Evolutionary conservation across 306 rosid genomes (phyloP).

Genomic region (Acacia melanoxylon): DNA sequence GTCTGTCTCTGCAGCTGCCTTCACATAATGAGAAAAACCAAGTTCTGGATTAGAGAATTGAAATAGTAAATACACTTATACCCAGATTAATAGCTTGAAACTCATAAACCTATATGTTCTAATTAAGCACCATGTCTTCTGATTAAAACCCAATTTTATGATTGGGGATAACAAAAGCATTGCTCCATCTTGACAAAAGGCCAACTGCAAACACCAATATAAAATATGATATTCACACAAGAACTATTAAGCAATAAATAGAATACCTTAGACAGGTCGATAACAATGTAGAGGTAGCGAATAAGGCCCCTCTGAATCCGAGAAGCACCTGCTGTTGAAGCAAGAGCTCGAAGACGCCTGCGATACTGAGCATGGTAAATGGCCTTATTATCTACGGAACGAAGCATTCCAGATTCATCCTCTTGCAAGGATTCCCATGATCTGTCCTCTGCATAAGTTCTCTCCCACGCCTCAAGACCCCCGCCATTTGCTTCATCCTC

Average conservation of each 20-base stretch:
- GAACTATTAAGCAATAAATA: constrained; percentile 20
- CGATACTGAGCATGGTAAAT: constrained; percentile 87
- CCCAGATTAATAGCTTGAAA: not conserved
- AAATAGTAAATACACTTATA: constrained; percentile 5
- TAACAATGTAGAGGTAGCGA: constrained; percentile 71
- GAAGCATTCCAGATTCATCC: constrained; percentile 93
- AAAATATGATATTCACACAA: not conserved
- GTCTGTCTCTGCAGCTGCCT: constrained; percentile 93
- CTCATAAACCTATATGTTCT: not conserved
- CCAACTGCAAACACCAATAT: not conserved
- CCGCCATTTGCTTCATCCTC: constrained; percentile 66
- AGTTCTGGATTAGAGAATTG: constrained; percentile 16
- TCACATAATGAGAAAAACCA: constrained; percentile 39
- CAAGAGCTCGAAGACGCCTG: constrained; percentile 78
- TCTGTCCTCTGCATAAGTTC: constrained; percentile 87
- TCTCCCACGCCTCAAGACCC: constrained; percentile 90
- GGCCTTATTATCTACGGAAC: constrained; percentile 75
- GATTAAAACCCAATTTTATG: constrained; percentile 15
- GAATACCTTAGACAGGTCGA: constrained; percentile 81
- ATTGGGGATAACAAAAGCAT: constrained; percentile 11
- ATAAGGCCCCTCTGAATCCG: constrained; percentile 96
- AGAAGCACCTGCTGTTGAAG: constrained; percentile 55
- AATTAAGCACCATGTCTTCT: constrained; percentile 15
- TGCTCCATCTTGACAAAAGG: not conserved
- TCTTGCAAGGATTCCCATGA: constrained; percentile 95